Base-by-base conservation (phyloP, 495 filamentous ascomycete genomes). In the Aspergillus hancockii region DNA sequence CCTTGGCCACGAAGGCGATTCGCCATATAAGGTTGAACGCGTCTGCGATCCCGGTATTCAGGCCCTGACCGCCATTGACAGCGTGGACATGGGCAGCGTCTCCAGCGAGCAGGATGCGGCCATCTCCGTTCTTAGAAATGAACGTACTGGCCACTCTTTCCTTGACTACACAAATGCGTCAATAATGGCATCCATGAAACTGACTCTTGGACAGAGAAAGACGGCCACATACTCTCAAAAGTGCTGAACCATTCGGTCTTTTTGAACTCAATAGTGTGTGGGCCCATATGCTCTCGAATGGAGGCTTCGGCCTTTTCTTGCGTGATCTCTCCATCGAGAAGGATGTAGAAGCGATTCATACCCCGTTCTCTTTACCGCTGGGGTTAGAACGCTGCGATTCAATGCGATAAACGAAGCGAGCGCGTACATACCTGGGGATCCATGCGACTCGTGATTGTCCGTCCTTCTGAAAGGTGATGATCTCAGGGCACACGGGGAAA, bases 11-110 rank as follows among this genome's bases (percentile, higher is more conserved):
- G 3, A 58, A 32, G 0, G 46, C 55, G 0, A 58, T 6, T 14
- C 55, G 46, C 55, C 55, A 58, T 6, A 38, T 49, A 4, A 58
- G 21, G 32, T 21, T 41, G 32, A 58, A 58, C 5, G 55, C 55
- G 14, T 58, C 55, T 18, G 55, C 55, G 14, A 58, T 58, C 8
- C 55, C 55, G 9, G 55, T 58, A 16, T 58, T 58, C 25, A 58
- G 32, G 21, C 55, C 55, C 13, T 58, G 55, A 1, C 55, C 55
- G 8, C 55, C 55, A 46, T 58, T 51, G 1, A 58, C 55, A 1
- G 55, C 55, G 22, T 58, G 55, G 2, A 58, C 55, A 14, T 58
- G 55, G 9, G 55, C 46, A 10, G 55, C 55, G 12, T 58, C 55
- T 13, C 55, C 55, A 9, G 55, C 55, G 2, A 58, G 55, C 12